These are phyloP conservation scores for Linnemannia elongata DNA, from an alignment of 192 early-diverging fungal species.

Conservation along the genomic window DNA sequence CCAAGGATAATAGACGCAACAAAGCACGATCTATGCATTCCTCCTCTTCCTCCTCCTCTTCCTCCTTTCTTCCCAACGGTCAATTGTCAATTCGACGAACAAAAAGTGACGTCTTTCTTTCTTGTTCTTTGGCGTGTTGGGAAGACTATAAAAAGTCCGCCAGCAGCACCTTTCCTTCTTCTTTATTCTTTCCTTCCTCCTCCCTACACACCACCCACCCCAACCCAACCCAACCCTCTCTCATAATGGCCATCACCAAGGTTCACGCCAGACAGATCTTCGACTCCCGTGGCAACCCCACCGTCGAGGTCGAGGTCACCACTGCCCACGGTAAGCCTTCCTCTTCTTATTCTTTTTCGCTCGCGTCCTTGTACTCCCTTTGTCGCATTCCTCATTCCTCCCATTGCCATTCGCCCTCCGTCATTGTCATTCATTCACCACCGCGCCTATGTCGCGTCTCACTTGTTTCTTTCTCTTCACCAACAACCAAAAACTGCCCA, in stretches of 20 bases:
- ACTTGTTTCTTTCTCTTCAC: background rate
- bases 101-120: slow-evolving; percentile 13
- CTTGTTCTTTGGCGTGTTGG: background rate
- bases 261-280: slow-evolving; percentile 97
- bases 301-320: slow-evolving; percentile 97
- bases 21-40: too few relatives aligned
- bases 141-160: background rate
- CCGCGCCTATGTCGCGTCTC: background rate
- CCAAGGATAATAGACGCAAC: too few relatives aligned
- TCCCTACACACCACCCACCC: slow-evolving; percentile 3
- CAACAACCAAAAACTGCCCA: background rate
- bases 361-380: background rate
- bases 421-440: background rate
- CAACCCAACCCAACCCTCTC: background rate
- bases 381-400: background rate
- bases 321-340: slow-evolving; percentile 83
- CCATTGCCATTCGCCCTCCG: background rate
- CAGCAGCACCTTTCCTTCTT: background rate
- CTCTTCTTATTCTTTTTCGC: background rate
- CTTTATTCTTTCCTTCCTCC: slow-evolving; percentile 10
- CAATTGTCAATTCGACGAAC: too few relatives aligned
- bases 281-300: slow-evolving; percentile 99
- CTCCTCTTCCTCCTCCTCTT: too few relatives aligned
- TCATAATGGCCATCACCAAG: slow-evolving; percentile 76
- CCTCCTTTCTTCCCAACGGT: background rate